Evolutionary conservation across 2,329 filamentous ascomycete species (phyloP).

Genomic region (Xylaria hypoxylon): DNA sequence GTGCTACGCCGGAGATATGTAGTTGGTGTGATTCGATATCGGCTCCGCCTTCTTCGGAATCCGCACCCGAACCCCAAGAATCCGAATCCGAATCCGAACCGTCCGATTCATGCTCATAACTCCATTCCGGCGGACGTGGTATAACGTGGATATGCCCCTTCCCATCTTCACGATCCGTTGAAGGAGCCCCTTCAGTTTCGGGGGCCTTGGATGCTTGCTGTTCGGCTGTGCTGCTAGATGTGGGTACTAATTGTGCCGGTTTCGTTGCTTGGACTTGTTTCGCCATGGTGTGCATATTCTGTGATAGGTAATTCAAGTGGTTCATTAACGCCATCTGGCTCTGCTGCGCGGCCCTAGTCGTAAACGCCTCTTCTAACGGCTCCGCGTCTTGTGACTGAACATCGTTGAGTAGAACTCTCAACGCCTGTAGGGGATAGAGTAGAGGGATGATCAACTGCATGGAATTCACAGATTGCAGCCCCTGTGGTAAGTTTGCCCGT

Average conservation of each 20-base stretch:
- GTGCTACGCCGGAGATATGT: slow-evolving; percentile 50
- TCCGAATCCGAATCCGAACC: slow-evolving; percentile 52
- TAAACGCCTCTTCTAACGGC: slow-evolving; percentile 73
- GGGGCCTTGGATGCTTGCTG: not conserved
- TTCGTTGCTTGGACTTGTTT: slow-evolving; percentile 59
- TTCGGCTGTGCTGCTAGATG: not conserved
- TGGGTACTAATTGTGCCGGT: slow-evolving; percentile 37
- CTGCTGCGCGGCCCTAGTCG: slow-evolving; percentile 66
- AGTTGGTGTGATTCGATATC: slow-evolving; percentile 46
- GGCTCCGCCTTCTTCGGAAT: slow-evolving; percentile 60
- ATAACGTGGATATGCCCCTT: slow-evolving; percentile 77
- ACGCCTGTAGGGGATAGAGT: slow-evolving; percentile 77
- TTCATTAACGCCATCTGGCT: slow-evolving; percentile 74
- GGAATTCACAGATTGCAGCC: slow-evolving; percentile 71
- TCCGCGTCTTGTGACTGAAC: slow-evolving; percentile 70
- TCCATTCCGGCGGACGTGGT: slow-evolving; percentile 82
- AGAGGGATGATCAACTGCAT: slow-evolving; percentile 76
- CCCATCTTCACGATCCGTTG: slow-evolving; percentile 54
- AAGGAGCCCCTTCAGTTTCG: not conserved
- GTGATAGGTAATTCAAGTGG: slow-evolving; percentile 78
- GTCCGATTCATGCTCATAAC: slow-evolving; percentile 58
- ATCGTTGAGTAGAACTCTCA: slow-evolving; percentile 74
- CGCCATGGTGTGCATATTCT: slow-evolving; percentile 76
- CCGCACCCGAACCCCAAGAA: slow-evolving; percentile 62
- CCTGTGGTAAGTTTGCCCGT: slow-evolving; percentile 68